A percentile compares a stretch with the other conserved stretches of the same genome.
phyloP scores from a whole-genome alignment of 2,329 filamentous ascomycete genomes.

The Tolypocladium inflatum region DNA sequence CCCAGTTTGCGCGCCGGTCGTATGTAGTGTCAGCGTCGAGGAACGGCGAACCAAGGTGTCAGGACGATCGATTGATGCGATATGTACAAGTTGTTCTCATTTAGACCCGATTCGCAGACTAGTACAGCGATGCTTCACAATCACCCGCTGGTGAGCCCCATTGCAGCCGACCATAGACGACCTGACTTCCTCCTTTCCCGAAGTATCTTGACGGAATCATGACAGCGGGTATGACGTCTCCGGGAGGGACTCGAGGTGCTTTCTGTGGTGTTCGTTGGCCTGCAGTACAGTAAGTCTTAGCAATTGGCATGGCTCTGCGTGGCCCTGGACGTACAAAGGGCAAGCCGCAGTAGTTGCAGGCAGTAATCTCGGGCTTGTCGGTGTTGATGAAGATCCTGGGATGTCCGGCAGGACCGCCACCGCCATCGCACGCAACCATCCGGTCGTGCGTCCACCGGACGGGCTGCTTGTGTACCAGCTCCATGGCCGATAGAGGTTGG shows the following conservation, averaged over 20 bases:
- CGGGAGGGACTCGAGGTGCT: slow-evolving; percentile 73
- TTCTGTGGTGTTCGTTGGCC: slow-evolving; percentile 85
- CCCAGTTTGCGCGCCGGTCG: background rate
- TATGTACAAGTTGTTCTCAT: slow-evolving; percentile 3
- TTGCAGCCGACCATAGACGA: background rate
- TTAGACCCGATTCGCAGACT: background rate
- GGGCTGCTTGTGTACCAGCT: slow-evolving; percentile 91
- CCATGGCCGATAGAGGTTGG: slow-evolving; percentile 80
- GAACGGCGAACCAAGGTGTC: no score
- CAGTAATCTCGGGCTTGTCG: slow-evolving; percentile 89
- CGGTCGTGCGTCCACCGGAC: slow-evolving; percentile 83
- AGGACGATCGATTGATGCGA: background rate
- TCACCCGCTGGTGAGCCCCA: background rate
- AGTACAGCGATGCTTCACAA: slow-evolving; percentile 2
- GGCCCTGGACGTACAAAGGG: slow-evolving; percentile 64
- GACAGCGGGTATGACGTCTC: slow-evolving; percentile 72
- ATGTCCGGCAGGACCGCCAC: slow-evolving; percentile 82
- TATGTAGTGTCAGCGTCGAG: background rate
- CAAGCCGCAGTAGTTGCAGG: slow-evolving; percentile 86
- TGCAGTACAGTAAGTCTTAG: slow-evolving; percentile 25
- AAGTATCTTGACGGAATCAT: slow-evolving; percentile 16
- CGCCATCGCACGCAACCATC: slow-evolving; percentile 81
- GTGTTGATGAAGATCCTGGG: slow-evolving; percentile 95
- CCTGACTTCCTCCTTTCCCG: background rate
- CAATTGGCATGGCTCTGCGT: background rate